phyloP scores from a whole-genome alignment of 495 filamentous ascomycete genomes.

The Xanthoparmelia taractica region DNA sequence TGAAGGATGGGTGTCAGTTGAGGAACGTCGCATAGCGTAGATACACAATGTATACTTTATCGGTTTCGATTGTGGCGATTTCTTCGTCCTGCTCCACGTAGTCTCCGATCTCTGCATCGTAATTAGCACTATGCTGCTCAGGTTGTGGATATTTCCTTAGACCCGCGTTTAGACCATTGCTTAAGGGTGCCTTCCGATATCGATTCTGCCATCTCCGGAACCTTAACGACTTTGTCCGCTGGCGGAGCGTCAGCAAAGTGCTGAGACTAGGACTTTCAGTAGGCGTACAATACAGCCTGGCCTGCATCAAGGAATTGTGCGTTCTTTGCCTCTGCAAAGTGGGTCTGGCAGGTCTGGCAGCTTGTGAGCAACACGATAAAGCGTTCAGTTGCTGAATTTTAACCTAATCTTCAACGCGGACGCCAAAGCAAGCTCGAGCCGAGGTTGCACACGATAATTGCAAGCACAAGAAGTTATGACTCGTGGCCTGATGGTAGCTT shows the following conservation, averaged over 20 bases:
- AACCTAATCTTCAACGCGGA: conserved; percentile 2
- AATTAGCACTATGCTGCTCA: conserved; percentile 70
- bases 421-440: background rate
- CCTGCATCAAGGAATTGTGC: background rate
- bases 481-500: background rate
- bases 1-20: conserved; percentile 30
- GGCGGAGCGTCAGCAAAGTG: background rate
- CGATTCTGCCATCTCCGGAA: conserved; percentile 97
- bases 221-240: conserved; percentile 83
- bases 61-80: conserved; percentile 98
- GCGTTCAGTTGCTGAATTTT: background rate
- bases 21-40: background rate
- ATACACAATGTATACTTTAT: conserved; percentile 62
- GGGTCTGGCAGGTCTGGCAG: background rate
- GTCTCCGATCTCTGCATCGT: conserved; percentile 72
- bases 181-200: conserved; percentile 97
- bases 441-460: conserved; percentile 6
- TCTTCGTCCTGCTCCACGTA: conserved; percentile 94
- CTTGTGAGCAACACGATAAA: background rate
- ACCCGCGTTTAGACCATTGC: conserved; percentile 79
- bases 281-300: conserved; percentile 17
- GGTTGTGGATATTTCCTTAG: conserved; percentile 68
- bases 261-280: background rate
- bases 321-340: conserved; percentile 5
- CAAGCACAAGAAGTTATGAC: background rate